These are phyloP conservation scores for Crithidia brevicula DNA, from an alignment of 208 protist species.

Conservation along the genomic window DNA sequence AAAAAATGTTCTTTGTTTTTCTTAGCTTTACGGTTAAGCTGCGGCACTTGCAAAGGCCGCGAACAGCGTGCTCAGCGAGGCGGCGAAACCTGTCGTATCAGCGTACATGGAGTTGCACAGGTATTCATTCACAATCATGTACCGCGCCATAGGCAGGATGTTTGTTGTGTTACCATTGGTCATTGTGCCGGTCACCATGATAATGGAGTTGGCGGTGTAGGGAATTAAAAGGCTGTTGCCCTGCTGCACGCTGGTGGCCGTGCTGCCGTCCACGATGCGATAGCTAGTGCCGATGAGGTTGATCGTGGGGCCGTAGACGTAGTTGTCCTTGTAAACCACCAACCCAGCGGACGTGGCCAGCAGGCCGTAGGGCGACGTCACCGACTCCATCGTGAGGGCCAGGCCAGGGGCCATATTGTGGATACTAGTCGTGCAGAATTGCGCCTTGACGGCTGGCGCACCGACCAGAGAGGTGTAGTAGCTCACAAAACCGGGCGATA, in stretches of 20 bases:
- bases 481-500: constrained; percentile 17
- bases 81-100: constrained; percentile 7
- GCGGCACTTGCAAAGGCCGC: neutral
- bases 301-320: constrained; percentile 26
- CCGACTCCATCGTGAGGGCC: constrained; percentile 30
- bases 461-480: constrained; percentile 25
- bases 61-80: constrained; percentile 8
- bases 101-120: constrained; percentile 27
- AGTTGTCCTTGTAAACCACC: constrained; percentile 28
- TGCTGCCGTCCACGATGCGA: constrained; percentile 13
- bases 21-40: neutral
- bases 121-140: constrained; percentile 23
- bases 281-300: constrained; percentile 28
- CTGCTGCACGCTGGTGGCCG: constrained; percentile 16
- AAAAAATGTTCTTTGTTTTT: too few species aligned
- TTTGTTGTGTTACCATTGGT: constrained; percentile 4
- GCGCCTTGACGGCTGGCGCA: constrained; percentile 19
- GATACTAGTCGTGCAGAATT: constrained; percentile 26
- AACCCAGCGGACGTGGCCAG: constrained; percentile 15
- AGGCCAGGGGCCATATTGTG: constrained; percentile 12
- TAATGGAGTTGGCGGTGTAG: constrained; percentile 20
- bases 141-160: constrained; percentile 27
- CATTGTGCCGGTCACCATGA: constrained; percentile 26
- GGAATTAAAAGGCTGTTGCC: constrained; percentile 26
- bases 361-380: constrained; percentile 18